These are phyloP conservation scores for Candida krabiensis DNA, from an alignment of 805 yeast genomes.

Conservation along the genomic window DNA sequence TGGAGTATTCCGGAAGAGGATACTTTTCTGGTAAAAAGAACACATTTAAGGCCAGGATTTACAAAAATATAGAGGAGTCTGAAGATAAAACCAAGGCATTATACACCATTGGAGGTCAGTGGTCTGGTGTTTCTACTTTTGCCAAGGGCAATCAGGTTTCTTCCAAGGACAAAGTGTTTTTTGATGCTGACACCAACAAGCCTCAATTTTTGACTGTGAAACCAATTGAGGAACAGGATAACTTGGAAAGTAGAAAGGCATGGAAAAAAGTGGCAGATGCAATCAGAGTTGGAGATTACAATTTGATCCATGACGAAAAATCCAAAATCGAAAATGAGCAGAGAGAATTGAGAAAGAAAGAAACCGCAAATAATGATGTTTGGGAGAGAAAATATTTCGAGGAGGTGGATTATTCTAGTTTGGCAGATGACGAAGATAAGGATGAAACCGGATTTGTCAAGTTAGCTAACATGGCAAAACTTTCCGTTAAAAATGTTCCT, in stretches of 20 bases:
- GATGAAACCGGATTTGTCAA: conserved; percentile 39
- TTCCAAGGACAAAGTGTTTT: conserved; percentile 53
- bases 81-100: conserved; percentile 60
- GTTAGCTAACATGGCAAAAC: conserved; percentile 47
- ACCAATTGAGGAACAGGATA: conserved; percentile 78
- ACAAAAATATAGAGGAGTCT: conserved; percentile 49
- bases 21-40: conserved; percentile 95
- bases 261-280: conserved; percentile 92
- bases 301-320: conserved; percentile 72
- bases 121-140: conserved; percentile 79
- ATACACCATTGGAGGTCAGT: conserved; percentile 84
- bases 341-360: conserved; percentile 76
- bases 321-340: conserved; percentile 79
- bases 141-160: conserved; percentile 52
- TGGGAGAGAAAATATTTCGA: conserved; percentile 90
- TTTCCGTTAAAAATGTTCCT: conserved; percentile 64
- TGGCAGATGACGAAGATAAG: conserved; percentile 28
- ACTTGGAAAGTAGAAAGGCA: conserved; percentile 82
- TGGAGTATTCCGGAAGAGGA: conserved; percentile 91
- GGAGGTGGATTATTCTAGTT: conserved; percentile 37
- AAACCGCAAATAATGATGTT: conserved; percentile 55
- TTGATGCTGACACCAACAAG: conserved; percentile 53
- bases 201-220: conserved; percentile 68
- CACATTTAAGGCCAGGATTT: conserved; percentile 83
- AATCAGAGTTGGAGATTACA: conserved; percentile 71